Evolutionary conservation across 2,329 filamentous ascomycete genomes (phyloP).

Genomic region (Monilinia fructicola): DNA sequence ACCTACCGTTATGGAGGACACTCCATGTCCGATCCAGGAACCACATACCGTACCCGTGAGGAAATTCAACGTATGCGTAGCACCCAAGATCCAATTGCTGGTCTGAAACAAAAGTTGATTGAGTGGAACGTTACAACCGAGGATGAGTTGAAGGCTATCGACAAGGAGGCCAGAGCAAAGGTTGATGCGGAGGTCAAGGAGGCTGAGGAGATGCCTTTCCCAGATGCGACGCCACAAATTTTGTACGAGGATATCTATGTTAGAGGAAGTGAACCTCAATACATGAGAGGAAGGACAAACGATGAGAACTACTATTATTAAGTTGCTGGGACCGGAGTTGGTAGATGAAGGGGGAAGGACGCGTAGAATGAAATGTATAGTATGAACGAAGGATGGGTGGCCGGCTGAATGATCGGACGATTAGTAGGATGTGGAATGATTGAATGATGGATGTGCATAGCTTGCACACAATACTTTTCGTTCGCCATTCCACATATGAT

Average conservation of each 20-base stretch:
- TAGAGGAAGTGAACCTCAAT: constrained; percentile 80
- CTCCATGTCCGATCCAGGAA: constrained; percentile 99
- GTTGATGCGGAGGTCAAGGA: constrained; percentile 88
- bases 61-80: constrained; percentile 99
- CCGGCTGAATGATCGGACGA: not conserved
- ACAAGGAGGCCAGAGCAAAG: constrained; percentile 84
- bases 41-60: constrained; percentile 98
- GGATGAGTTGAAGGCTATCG: constrained; percentile 92
- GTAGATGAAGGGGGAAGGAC: not conserved
- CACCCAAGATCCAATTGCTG: constrained; percentile 97
- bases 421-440: constrained; percentile 13
- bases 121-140: constrained; percentile 91
- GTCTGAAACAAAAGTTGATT: constrained; percentile 95
- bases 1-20: constrained; percentile 99
- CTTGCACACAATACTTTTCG: constrained; percentile 1
- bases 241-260: constrained; percentile 98
- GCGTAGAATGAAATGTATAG: constrained; percentile 12
- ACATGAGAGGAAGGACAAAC: constrained; percentile 80
- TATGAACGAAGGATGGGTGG: constrained; percentile 8
- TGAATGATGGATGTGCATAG: constrained; percentile 15
- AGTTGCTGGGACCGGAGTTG: constrained; percentile 15
- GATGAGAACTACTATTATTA: constrained; percentile 83
- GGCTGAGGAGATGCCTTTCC: constrained; percentile 83
- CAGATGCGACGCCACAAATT: constrained; percentile 76
- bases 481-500: not conserved